Conservation (phyloP, 129 eudicot species). For the Tanacetum coccineum region DNA sequence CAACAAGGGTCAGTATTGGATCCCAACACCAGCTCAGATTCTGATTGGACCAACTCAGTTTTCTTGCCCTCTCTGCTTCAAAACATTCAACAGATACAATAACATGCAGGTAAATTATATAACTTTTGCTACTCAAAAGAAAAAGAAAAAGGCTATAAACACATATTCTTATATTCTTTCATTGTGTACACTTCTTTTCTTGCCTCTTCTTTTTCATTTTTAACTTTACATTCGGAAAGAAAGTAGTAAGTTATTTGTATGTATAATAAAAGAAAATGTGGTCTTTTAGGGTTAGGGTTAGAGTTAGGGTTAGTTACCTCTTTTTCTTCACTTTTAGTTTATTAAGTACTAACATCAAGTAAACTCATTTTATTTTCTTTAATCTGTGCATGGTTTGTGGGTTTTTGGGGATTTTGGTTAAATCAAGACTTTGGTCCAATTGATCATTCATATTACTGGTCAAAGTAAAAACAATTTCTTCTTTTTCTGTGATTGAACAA, state of each 20-base stretch:
- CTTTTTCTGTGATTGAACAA: constrained; percentile 74
- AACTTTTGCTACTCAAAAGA: constrained; percentile 32
- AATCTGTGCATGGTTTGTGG: constrained; percentile 27
- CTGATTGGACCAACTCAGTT: constrained; percentile 94
- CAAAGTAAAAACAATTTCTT: constrained; percentile 39
- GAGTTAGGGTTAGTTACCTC: constrained; percentile 25
- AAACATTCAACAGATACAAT: constrained; percentile 93
- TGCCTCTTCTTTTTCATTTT: constrained; percentile 38
- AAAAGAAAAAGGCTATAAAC: constrained; percentile 33
- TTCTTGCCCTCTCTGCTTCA: constrained; percentile 95
- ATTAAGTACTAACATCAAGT: constrained; percentile 12
- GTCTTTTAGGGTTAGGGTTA: constrained; percentile 36
- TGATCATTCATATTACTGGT: constrained; percentile 32
- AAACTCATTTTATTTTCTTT: constrained; percentile 25
- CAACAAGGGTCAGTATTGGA: constrained; percentile 97
- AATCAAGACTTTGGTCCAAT: constrained; percentile 55
- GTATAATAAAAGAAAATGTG: constrained; percentile 13
- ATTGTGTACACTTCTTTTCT: constrained; percentile 39
- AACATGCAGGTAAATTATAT: constrained; percentile 82
- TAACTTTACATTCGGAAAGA: constrained; percentile 20
- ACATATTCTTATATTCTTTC: constrained; percentile 32
- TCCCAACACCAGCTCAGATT: constrained; percentile 94
- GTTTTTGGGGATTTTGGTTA: constrained; percentile 62
- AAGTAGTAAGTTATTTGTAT: constrained; percentile 1
- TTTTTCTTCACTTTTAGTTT: constrained; percentile 35